Percentiles rank a stretch among this genome's conserved stretches.
phyloP scores from a whole-genome alignment of 306 rosid genomes.

The Vigna trinervia region DNA sequence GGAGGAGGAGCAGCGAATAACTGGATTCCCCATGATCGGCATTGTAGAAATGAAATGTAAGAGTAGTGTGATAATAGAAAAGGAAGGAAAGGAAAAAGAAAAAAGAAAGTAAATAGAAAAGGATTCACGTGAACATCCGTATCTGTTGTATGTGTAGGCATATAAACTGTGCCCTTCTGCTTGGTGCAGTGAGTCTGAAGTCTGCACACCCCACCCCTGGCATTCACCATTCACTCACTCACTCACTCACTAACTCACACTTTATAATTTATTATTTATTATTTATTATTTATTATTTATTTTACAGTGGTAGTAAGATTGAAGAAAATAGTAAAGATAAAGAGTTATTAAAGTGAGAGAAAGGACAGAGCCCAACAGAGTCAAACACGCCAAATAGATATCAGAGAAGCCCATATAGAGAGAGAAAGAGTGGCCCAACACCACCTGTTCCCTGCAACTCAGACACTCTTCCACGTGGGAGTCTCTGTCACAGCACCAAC shows the following conservation, averaged over 20 bases:
- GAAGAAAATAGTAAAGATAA: not conserved
- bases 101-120: not conserved
- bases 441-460: conserved; percentile 73
- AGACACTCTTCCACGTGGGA: conserved; percentile 86
- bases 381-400: conserved; percentile 63
- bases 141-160: conserved; percentile 47
- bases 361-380: conserved; percentile 35
- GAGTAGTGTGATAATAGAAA: no score
- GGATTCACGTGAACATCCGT: conserved; percentile 58
- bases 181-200: conserved; percentile 52
- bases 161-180: conserved; percentile 40
- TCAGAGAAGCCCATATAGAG: conserved; percentile 40
- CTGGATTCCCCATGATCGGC: not conserved
- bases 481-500: conserved; percentile 46
- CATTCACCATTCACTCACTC: conserved; percentile 35
- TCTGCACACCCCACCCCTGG: conserved; percentile 35
- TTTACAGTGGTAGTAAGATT: no score
- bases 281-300: no score
- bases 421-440: conserved; percentile 44
- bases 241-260: not conserved
- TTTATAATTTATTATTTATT: not conserved
- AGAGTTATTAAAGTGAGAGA: not conserved
- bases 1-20: not conserved
- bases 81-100: not conserved
- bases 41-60: no score